A percentile compares a stretch with the other conserved stretches of the same genome.
Conservation (phyloP, 1,139 yeast species). For the Ashbya aceris region DNA sequence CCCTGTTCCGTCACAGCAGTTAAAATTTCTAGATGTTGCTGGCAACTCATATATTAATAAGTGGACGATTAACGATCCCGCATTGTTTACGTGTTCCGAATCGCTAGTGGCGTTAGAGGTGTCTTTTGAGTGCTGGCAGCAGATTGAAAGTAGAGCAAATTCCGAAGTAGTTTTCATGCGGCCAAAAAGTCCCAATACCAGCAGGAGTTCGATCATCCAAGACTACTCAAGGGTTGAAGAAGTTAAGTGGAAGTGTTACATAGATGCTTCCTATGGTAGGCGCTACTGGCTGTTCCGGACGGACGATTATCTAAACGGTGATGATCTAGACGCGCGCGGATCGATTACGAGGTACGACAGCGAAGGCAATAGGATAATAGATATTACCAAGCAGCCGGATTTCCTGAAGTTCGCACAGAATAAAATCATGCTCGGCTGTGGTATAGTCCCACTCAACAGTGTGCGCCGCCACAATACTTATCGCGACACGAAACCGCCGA, state of each 20-base stretch:
- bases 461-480: conserved; percentile 23
- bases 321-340: conserved; percentile 24
- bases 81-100: conserved; percentile 36
- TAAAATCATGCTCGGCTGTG: conserved; percentile 38
- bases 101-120: conserved; percentile 34
- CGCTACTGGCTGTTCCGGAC: conserved; percentile 74
- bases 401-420: conserved; percentile 56
- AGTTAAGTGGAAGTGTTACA: conserved; percentile 42
- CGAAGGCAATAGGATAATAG: conserved; percentile 54
- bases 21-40: conserved; percentile 43
- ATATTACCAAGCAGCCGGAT: conserved; percentile 46
- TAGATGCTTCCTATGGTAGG: conserved; percentile 45
- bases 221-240: conserved; percentile 18
- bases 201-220: conserved; percentile 14
- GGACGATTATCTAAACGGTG: conserved; percentile 31
- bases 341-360: conserved; percentile 46
- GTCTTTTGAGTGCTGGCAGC: conserved; percentile 32
- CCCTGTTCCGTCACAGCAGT: conserved; percentile 19
- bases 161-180: conserved; percentile 4
- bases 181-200: background rate
- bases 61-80: conserved; percentile 46
- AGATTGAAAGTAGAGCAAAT: conserved; percentile 27
- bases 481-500: conserved; percentile 27
- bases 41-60: conserved; percentile 40
- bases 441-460: conserved; percentile 24